Percentiles rank a stretch among this genome's conserved stretches.
These are phyloP conservation scores for Diaporthe sp. DNA, from an alignment of 2,329 filamentous ascomycete species.

Conservation along the genomic window DNA sequence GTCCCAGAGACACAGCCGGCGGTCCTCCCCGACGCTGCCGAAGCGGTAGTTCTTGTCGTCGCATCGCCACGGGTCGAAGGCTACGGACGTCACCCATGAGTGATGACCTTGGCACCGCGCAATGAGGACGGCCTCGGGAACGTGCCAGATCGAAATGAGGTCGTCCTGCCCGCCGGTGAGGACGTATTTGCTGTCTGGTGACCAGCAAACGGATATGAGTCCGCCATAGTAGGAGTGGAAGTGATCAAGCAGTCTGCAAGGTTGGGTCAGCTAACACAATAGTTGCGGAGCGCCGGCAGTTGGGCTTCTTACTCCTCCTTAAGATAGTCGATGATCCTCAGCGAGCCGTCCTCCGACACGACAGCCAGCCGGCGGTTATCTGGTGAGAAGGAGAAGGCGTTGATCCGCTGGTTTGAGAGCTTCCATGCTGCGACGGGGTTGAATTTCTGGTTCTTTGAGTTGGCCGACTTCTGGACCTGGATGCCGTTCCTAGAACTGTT, in stretches of 20 bases:
- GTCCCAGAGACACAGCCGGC: conserved; percentile 92
- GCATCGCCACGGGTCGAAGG: conserved; percentile 97
- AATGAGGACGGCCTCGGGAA: conserved; percentile 84
- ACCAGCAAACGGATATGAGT: conserved; percentile 95
- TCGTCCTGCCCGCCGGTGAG: conserved; percentile 97
- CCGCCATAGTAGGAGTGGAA: conserved; percentile 95
- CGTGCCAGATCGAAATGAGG: conserved; percentile 93
- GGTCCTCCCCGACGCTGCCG: conserved; percentile 95
- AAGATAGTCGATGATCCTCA: conserved; percentile 92
- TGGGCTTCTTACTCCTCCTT: conserved; percentile 77
- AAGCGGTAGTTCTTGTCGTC: conserved; percentile 96
- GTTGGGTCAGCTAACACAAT: conserved; percentile 18
- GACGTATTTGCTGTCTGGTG: conserved; percentile 95
- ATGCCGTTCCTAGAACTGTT: conserved; percentile 59
- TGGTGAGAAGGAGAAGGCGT: conserved; percentile 91
- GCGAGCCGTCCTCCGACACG: conserved; percentile 89
- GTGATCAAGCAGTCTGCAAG: conserved; percentile 78
- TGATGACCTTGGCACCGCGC: conserved; percentile 95
- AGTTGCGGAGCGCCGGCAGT: not conserved
- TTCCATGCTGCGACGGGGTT: conserved; percentile 97
- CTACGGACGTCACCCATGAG: conserved; percentile 93
- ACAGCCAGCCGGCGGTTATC: conserved; percentile 88
- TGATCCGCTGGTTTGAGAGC: conserved; percentile 88
- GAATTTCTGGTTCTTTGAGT: conserved; percentile 91
- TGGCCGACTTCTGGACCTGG: conserved; percentile 88